Evolutionary conservation across 805 yeast species (phyloP).

Genomic region (Komagataella mondaviorum): DNA sequence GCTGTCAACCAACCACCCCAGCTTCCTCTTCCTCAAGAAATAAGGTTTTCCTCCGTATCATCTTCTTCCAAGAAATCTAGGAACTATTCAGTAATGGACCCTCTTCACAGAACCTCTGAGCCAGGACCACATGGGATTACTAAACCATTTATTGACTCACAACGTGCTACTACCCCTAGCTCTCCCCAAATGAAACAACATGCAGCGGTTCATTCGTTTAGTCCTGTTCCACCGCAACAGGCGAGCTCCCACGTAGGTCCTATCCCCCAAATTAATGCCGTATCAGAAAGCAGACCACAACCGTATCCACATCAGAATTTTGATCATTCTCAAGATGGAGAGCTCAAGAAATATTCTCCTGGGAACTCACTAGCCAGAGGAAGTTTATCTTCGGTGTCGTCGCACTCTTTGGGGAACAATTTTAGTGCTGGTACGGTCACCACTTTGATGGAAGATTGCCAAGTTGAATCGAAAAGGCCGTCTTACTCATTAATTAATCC

Average conservation of each 20-base stretch:
- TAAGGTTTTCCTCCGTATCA: constrained; percentile 11
- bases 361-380: neutral
- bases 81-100: constrained; percentile 25
- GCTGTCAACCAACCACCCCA: constrained; percentile 3
- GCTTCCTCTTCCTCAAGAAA: constrained; percentile 9
- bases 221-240: constrained; percentile 1
- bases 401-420: neutral
- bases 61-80: constrained; percentile 14
- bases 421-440: constrained; percentile 25
- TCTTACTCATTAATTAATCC: constrained; percentile 13
- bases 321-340: neutral
- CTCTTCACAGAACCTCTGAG: constrained; percentile 9
- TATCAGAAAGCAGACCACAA: neutral
- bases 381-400: neutral
- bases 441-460: constrained; percentile 54
- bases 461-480: constrained; percentile 10
- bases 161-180: neutral
- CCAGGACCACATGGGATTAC: neutral
- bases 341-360: neutral
- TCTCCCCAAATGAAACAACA: neutral
- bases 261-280: neutral
- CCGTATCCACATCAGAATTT: neutral
- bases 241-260: neutral
- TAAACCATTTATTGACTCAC: neutral
- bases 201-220: neutral